Evolutionary conservation across 164 flowering plant genomes (phyloP), one percentile per base, ranked within the genome.

Genomic region (Cinnamomum chago): DNA sequence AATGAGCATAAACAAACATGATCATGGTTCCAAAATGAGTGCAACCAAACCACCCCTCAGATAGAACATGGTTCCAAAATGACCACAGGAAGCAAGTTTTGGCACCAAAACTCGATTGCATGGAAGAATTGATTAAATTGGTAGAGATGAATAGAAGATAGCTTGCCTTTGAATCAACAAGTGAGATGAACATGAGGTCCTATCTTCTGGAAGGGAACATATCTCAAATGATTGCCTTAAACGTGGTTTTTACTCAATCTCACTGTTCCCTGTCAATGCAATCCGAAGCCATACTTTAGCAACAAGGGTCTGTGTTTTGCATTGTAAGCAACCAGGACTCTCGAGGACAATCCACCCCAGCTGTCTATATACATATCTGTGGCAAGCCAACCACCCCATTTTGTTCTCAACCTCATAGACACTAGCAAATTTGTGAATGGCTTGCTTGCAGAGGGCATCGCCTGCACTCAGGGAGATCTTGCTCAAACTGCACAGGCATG

Each of bases 391-490:
- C 13, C 60, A 15, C n/a, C 18, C n/a, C 5, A 15, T 55, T 55
- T 13, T 55, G 20, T 55, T 55, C 60, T 55, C 60, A 3, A 20
- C 17, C 17, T 55, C 60, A 18, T 55, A 55, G 20, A 55, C n/a
- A 15, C 3, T 20, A 55, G n/a, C n/a, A 55, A 55, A 17, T 15
- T 55, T 55, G 17, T 15, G 3, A 28, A 87, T 85, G 90, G 90
- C 87, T 47, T 85, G 86, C 81, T 84, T 92, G 47, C 84, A 87
- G 68, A 84, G 84, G 78, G 83, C 81, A 2, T 89, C 92, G 11
- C 90, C 90, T 1, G 90, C 83, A 27, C 76, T 93, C 67, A 88
- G 82, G 82, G 88, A 88, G 68, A 79, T 90, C 72, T 82, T 93
- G 71, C 92, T 88, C 81, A 85, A 80, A 74, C 60, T 89, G 30